Evolutionary conservation across 2,329 filamentous ascomycete genomes (phyloP).

Genomic region (Alternaria dauci): DNA sequence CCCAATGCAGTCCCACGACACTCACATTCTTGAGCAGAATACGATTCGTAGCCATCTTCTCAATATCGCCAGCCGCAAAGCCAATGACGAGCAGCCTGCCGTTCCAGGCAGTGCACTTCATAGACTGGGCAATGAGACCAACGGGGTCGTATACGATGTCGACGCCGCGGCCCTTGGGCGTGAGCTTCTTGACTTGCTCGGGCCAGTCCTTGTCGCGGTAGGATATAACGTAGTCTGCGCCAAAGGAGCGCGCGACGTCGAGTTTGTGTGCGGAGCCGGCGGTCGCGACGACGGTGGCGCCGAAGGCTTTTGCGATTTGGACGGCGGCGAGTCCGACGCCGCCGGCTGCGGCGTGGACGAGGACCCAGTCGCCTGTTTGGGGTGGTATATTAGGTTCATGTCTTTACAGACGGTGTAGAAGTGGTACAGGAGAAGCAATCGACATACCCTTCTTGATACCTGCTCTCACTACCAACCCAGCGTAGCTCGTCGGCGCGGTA

Average conservation of each 20-base stretch:
- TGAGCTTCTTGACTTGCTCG: conserved; percentile 77
- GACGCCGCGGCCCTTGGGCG: conserved; percentile 75
- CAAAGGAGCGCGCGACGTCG: conserved; percentile 78
- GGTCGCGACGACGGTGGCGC: conserved; percentile 92
- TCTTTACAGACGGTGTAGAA: background rate
- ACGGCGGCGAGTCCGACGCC: conserved; percentile 92
- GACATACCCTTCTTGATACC: conserved; percentile 68
- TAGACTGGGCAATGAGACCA: conserved; percentile 83
- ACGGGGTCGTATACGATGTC: conserved; percentile 97
- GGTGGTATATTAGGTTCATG: background rate
- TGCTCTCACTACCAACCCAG: conserved; percentile 79
- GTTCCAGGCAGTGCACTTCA: conserved; percentile 95
- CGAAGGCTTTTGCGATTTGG: conserved; percentile 90
- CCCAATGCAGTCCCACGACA: conserved; percentile 91
- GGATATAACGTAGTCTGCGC: conserved; percentile 83
- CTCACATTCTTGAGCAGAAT: conserved; percentile 93
- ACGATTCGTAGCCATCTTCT: conserved; percentile 92
- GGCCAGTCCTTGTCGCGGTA: conserved; percentile 73
- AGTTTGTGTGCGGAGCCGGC: conserved; percentile 83
- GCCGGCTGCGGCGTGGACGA: conserved; percentile 91
- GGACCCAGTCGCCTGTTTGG: conserved; percentile 75
- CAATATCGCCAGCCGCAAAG: conserved; percentile 85
- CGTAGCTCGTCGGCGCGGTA: conserved; percentile 90
- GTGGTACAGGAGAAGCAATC: background rate
- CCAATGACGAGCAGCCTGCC: conserved; percentile 87